phyloP scores from a whole-genome alignment of 805 yeast species.

The Lachancea thermotolerans region DNA sequence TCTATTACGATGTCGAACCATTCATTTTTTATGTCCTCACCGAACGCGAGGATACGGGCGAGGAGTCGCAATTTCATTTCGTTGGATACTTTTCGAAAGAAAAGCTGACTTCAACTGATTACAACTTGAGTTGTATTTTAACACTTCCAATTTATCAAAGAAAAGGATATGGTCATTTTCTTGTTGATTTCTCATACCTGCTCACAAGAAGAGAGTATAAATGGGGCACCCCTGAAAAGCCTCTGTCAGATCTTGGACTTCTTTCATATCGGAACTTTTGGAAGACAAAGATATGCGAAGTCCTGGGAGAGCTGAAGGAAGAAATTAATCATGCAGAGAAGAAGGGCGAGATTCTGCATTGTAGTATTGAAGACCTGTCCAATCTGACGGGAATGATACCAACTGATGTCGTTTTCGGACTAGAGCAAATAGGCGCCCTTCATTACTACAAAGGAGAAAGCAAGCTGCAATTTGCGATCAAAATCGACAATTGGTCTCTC shows the following conservation, averaged over 20 bases:
- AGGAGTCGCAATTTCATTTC: constrained; percentile 51
- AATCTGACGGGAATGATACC: constrained; percentile 76
- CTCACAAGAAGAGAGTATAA: constrained; percentile 65
- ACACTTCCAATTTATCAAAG: constrained; percentile 85
- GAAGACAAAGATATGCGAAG: constrained; percentile 57
- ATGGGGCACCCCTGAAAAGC: constrained; percentile 93
- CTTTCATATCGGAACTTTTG: constrained; percentile 83
- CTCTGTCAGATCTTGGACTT: constrained; percentile 79
- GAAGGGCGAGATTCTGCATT: constrained; percentile 7
- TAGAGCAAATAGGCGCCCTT: constrained; percentile 69
- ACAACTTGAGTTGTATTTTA: constrained; percentile 84
- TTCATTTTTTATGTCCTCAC: constrained; percentile 83
- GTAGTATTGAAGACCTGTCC: constrained; percentile 58
- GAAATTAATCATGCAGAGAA: constrained; percentile 7
- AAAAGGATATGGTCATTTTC: constrained; percentile 79
- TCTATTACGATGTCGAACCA: constrained; percentile 94
- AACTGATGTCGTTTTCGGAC: constrained; percentile 79
- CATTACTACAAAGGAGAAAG: constrained; percentile 20
- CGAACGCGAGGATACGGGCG: constrained; percentile 44
- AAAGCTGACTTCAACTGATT: constrained; percentile 60
- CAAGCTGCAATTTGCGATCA: constrained; percentile 43
- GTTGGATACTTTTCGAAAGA: constrained; percentile 95
- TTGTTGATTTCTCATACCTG: constrained; percentile 85
- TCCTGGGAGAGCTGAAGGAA: constrained; percentile 16
- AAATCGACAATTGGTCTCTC: constrained; percentile 37